Evolutionary conservation across 345 rosid species (phyloP), one percentile per base, ranked within the genome.

Genomic region (Garcia nutans): DNA sequence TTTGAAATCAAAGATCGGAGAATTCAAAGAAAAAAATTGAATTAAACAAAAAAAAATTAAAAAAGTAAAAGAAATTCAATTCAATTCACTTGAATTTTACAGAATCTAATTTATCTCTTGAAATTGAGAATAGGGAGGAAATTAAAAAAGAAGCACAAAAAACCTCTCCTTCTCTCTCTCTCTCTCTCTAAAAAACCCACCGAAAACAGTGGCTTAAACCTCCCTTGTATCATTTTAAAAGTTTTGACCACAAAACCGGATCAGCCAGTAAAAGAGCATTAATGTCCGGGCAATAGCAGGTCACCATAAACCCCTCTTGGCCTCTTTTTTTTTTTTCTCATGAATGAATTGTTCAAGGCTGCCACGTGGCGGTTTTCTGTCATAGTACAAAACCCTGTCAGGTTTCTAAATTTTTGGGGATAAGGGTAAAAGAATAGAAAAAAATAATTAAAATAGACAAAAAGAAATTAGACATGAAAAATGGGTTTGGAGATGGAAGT

Each of bases 181-280:
- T 70, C 73, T 54, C n/a, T n/a, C n/a, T n/a, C n/a, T 7, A 3
- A 31, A 24, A 61, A 83, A 83, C 76, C 81, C 83, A 83, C 80
- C 76, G 17, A 56, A 52, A 78, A 63, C 54, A 68, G 83, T 28
- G 71, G 79, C 91, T 84, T 82, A 91, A 93, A 87, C 96, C 96
- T 84, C 86, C 76, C 80, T 65, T 80, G 1, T 85, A 78, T 78
- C 31, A 23, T 65, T 77, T 56, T 69, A 56, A 73, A 62, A 12
- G 52, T 71, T 49, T 73, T 68, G 74, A 78, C 90, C 87, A 84
- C 84, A 76, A 66, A 81, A 89, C 90, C 66, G 81, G 85, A 75
- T 9, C 54, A 71, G 64, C 81, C 75, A 59, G 89, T 81, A 26
- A 68, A 69, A 26, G 28, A 10, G 54, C 52, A 52, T 26, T 47